Evolutionary conservation across 139 green algal species (phyloP).

Genomic region (Dunaliella sp.): DNA sequence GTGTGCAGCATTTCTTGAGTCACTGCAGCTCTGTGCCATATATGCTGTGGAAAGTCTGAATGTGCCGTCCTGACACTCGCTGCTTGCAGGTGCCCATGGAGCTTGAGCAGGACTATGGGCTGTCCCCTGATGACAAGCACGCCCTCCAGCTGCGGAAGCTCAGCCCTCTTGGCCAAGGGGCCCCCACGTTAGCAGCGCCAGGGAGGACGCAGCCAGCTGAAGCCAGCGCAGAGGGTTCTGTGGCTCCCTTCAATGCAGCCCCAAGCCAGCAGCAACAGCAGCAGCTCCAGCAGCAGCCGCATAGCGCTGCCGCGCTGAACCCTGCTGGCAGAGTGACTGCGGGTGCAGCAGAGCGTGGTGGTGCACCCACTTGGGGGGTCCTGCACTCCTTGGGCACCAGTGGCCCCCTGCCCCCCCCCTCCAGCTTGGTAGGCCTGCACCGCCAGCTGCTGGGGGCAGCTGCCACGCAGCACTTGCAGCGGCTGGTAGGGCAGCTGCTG

Average conservation of each 20-base stretch:
- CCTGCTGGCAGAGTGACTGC: too few species aligned
- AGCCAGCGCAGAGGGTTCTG: too few species aligned
- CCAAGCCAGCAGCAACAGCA: background rate
- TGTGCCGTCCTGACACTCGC: too few species aligned
- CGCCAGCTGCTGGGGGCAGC: constrained; percentile 36
- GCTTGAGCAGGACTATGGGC: constrained; percentile 29
- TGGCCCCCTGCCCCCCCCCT: background rate
- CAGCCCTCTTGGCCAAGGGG: background rate
- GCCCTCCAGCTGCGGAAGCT: background rate
- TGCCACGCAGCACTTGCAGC: constrained; percentile 54
- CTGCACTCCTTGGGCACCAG: background rate
- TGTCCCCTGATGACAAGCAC: background rate
- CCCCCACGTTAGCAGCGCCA: too few species aligned
- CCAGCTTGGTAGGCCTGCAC: constrained; percentile 14
- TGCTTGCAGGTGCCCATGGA: constrained; percentile 39
- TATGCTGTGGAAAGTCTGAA: too few species aligned
- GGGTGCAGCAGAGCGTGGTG: too few species aligned
- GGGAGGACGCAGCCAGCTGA: too few species aligned
- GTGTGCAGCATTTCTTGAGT: too few species aligned
- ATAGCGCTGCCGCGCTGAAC: too few species aligned
- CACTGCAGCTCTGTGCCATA: too few species aligned
- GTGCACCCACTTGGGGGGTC: background rate
- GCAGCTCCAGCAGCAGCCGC: background rate
- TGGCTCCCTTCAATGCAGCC: too few species aligned
- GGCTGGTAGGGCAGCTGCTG: constrained; percentile 67